Percentiles rank a stretch among this genome's conserved stretches.
phyloP scores from a whole-genome alignment of 768 basidiomycete genomes.

The Auriscalpium vulgare region DNA sequence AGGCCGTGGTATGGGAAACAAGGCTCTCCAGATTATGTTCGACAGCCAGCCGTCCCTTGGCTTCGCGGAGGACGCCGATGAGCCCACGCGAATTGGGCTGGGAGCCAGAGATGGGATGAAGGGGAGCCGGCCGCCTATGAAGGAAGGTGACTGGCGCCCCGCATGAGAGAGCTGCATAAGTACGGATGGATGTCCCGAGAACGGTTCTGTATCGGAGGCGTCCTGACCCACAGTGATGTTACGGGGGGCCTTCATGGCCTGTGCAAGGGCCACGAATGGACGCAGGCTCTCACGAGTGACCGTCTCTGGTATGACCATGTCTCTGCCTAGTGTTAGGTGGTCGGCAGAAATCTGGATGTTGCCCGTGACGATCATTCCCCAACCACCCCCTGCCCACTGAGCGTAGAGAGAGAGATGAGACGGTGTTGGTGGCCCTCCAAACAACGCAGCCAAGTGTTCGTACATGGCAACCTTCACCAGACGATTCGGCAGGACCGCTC shows the following conservation, averaged over 20 bases:
- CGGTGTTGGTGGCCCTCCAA: constrained; percentile 66
- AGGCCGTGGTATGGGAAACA: constrained; percentile 56
- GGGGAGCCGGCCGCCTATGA: constrained; percentile 59
- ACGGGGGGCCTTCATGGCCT: constrained; percentile 36
- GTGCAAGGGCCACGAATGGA: constrained; percentile 45
- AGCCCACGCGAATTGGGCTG: constrained; percentile 48
- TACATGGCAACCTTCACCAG: constrained; percentile 75
- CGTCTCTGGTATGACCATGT: constrained; percentile 48
- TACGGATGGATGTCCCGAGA: not conserved
- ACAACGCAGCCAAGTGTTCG: constrained; percentile 63
- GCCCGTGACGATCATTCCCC: constrained; percentile 88
- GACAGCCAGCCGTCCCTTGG: constrained; percentile 23
- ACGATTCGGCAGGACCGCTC: constrained; percentile 7
- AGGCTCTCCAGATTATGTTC: constrained; percentile 31
- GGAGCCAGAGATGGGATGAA: constrained; percentile 63
- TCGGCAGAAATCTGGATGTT: constrained; percentile 61
- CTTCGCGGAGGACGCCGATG: constrained; percentile 3
- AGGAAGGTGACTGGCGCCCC: constrained; percentile 74
- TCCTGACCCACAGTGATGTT: not conserved
- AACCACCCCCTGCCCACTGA: constrained; percentile 65
- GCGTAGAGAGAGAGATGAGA: constrained; percentile 60
- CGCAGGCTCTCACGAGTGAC: constrained; percentile 35
- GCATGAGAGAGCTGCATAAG: constrained; percentile 81
- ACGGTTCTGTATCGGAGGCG: not conserved
- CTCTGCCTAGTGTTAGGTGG: constrained; percentile 68